Conservation (phyloP, 768 basidiomycete genomes). For the Rhodosporidiobolus sp. region DNA sequence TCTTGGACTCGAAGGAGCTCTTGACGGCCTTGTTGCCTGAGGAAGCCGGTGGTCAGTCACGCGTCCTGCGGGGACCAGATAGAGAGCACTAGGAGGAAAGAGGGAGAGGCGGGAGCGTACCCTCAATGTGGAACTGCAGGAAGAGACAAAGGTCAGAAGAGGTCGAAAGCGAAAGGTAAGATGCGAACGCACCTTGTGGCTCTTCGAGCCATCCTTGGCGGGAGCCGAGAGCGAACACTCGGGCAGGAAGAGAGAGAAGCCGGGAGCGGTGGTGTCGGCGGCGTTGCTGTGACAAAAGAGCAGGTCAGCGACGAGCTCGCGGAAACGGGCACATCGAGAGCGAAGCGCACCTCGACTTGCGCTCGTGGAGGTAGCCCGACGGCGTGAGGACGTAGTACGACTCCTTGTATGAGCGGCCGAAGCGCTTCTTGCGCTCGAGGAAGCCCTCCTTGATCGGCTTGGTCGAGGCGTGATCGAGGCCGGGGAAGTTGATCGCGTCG, state of each 20-base stretch:
- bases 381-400: constrained; percentile 45
- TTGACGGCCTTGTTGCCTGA: constrained; percentile 11
- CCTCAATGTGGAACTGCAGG: neutral
- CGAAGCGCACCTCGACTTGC: constrained; percentile 32
- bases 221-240: constrained; percentile 44
- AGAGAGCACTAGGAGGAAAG: too few species aligned
- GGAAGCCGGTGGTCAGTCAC: too few species aligned
- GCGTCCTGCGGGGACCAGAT: too few species aligned
- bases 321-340: too few species aligned
- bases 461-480: constrained; percentile 42
- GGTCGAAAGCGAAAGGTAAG: neutral
- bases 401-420: constrained; percentile 45
- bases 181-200: constrained; percentile 30
- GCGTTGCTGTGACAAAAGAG: constrained; percentile 43
- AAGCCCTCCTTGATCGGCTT: constrained; percentile 42
- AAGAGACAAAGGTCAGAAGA: neutral
- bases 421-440: constrained; percentile 48
- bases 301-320: too few species aligned
- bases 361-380: constrained; percentile 46
- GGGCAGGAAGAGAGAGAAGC: constrained; percentile 46
- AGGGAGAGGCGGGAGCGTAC: too few species aligned
- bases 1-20: constrained; percentile 16
- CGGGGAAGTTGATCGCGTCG: constrained; percentile 44
- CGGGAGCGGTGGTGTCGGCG: constrained; percentile 36
- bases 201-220: constrained; percentile 29